Base-by-base conservation (phyloP, 2,329 filamentous ascomycete genomes). In the Microcera coccophila region DNA sequence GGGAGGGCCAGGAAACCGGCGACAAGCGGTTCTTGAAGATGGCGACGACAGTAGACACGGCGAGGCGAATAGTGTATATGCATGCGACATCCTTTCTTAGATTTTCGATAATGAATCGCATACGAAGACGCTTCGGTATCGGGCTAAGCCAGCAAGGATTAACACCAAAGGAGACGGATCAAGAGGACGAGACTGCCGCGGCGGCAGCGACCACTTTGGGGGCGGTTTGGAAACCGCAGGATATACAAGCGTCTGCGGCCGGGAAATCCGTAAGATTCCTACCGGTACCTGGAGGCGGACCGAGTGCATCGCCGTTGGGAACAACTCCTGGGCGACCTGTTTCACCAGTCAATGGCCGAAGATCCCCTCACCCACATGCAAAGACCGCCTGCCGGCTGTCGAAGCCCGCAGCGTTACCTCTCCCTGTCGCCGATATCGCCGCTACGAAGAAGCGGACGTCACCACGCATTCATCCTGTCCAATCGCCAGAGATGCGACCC, bases 21-120 rank as follows among this genome's bases (percentile, higher is more conserved):
- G 70, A 75, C 49, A 73, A 68, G 53, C 65, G 72, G 3, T 74
- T 78, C 39, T 53, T 74, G 21, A 74, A 74, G 54, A 64, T 75
- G 43, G 70, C 73, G 0, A 67, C 71, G 4, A 61, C 71, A 16
- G 53, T 68, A 15, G 66, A 68, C 11, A 56, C 65, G 8, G 57
- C 63, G 11, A 53, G 59, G 33, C 55, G 57, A 18, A 70, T 67
- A 41, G 66, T 70, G 1, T 65, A 74, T 15, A 68, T 72, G 21
- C 73, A 76, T 47, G 67, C 67, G 17, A 63, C 67, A n/a, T 66
- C 79, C 19, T 67, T 87, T 12, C 71, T 82, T 18, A 81, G 84
- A 38, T 81, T 78, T 16, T 83, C 82, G 5, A 78, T 85, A 43
- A 70, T 85, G 60, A 87, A 87, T 54, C 64, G 76, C 9, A 68